Evolutionary conservation across 805 yeast species (phyloP), one percentile per base, ranked within the genome.

Genomic region (Wickerhamomyces rabaulensis): DNA sequence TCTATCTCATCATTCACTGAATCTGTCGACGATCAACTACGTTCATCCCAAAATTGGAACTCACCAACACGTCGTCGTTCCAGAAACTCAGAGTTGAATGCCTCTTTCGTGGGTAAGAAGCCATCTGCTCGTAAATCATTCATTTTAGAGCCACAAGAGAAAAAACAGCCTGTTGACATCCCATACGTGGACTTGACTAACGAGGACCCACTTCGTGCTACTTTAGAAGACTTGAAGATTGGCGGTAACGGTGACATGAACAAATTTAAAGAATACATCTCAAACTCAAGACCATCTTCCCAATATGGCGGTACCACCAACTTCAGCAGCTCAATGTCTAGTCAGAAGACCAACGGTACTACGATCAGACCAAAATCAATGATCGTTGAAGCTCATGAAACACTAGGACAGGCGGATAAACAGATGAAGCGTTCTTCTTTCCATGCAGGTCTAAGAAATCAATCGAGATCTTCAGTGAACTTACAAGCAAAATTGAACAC

Each of bases 161-260:
- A 39, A 10, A 26, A 40, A 2, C 7, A 21, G 10, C 19, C 25
- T 22, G 25, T 25, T 9, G 25, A 29, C 3, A 20, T 36, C 9
- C 41, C 41, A 16, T 47, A 43, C 20, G 46, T 54, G 15, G 47
- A 53, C 10, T 49, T 56, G 16, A 51, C 55, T 2, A 46, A 52
- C 40, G 58, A 56, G 17, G 82, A 79, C 53, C 83, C 83, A 9
- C 60, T 80, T 39, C 72, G 78, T 29, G 77, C 79, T 3, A 82
- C 82, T 2, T 60, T 79, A 44, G 77, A 75, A 47, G 73, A 71
- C 42, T 54, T 70, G 42, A 64, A 65, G 37, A 53, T 65, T 16
- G 73, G 73, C 44, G 66, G 77, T 23, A 64, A 74, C 58, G 78
- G 73, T 21, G 68, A 67, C 51, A 64, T 64, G 64, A 59, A 60